Percentiles rank a stretch among this genome's conserved stretches.
phyloP scores from a whole-genome alignment of 2,329 filamentous ascomycete species.

The Huntiella abstrusa region DNA sequence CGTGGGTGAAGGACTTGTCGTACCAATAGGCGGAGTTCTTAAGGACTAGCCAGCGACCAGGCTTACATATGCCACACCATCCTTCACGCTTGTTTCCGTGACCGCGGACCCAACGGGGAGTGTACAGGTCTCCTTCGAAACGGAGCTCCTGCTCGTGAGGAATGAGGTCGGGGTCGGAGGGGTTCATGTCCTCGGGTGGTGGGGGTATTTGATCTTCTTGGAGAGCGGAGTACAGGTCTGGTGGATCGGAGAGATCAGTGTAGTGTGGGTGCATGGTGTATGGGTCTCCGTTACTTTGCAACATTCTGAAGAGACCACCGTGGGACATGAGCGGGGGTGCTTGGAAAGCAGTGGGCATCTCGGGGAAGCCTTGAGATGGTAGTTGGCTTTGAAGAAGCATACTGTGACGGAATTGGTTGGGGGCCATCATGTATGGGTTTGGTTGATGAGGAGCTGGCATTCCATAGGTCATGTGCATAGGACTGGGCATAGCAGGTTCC shows the following conservation, averaged over 20 bases:
- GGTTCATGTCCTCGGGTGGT: slow-evolving; percentile 66
- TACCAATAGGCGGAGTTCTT: slow-evolving; percentile 92
- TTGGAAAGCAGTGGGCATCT: slow-evolving; percentile 24
- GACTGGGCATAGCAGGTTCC: slow-evolving; percentile 29
- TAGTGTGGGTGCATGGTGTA: slow-evolving; percentile 51
- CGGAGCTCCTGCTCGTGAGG: slow-evolving; percentile 64
- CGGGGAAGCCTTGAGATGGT: slow-evolving; percentile 23
- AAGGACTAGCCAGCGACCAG: slow-evolving; percentile 66
- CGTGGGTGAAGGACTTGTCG: slow-evolving; percentile 78
- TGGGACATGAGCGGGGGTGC: slow-evolving; percentile 47
- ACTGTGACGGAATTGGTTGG: slow-evolving; percentile 35
- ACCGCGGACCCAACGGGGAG: slow-evolving; percentile 65
- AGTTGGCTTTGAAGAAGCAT: slow-evolving; percentile 34
- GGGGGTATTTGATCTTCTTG: slow-evolving; percentile 56
- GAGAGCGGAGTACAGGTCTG: slow-evolving; percentile 58
- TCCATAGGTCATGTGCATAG: slow-evolving; percentile 32
- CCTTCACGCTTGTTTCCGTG: slow-evolving; percentile 77
- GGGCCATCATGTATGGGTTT: slow-evolving; percentile 35
- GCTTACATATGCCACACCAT: slow-evolving; percentile 79
- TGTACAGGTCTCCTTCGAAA: slow-evolving; percentile 68
- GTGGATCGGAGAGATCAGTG: slow-evolving; percentile 53
- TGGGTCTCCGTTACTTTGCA: slow-evolving; percentile 56
- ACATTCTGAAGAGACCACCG: slow-evolving; percentile 49
- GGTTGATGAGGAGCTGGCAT: slow-evolving; percentile 37
- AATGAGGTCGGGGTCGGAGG: slow-evolving; percentile 52